These are phyloP conservation scores for Ensete glaucum DNA, from an alignment of 176 grass and related monocot species.

Conservation along the genomic window DNA sequence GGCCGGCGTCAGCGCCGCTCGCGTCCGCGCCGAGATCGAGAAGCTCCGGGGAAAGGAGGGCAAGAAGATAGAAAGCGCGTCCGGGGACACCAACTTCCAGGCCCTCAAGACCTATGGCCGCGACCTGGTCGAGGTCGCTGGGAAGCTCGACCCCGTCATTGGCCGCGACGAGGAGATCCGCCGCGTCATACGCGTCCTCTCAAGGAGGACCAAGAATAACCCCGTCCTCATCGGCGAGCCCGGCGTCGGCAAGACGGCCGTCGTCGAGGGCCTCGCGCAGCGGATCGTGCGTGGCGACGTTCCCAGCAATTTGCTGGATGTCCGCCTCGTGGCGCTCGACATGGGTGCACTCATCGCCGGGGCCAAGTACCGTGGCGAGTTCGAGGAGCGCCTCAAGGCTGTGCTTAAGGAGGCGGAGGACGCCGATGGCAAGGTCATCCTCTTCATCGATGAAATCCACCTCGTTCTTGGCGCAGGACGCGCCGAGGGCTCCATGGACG, in stretches of 20 bases:
- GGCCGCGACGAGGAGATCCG: conserved; percentile 60
- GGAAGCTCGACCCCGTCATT: conserved; percentile 53
- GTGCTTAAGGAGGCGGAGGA: conserved; percentile 69
- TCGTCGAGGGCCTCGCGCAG: conserved; percentile 66
- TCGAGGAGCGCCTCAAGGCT: conserved; percentile 51
- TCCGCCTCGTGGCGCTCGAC: conserved; percentile 45
- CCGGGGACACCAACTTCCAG: conserved; percentile 58
- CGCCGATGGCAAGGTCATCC: conserved; percentile 56
- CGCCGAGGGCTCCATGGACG: conserved; percentile 46
- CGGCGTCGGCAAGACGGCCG: conserved; percentile 57
- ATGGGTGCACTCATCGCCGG: conserved; percentile 41
- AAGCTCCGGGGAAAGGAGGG: conserved; percentile 36
- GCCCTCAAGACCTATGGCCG: conserved; percentile 53
- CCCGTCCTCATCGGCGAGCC: conserved; percentile 65
- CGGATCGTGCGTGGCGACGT: conserved; percentile 47
- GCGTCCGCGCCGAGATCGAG: conserved; percentile 52
- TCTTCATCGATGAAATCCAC: conserved; percentile 70
- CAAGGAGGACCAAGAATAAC: conserved; percentile 45
- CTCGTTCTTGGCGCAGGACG: conserved; percentile 41
- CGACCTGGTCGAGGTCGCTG: conserved; percentile 60
- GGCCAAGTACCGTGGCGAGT: conserved; percentile 47
- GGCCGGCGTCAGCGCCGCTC: conserved; percentile 34
- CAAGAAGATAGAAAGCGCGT: conserved; percentile 46
- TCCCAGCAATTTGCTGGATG: conserved; percentile 44
- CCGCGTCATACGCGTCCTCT: conserved; percentile 40